phyloP scores from a whole-genome alignment of 192 early-diverging fungal genomes.

The Polychytrium aggregatum region DNA sequence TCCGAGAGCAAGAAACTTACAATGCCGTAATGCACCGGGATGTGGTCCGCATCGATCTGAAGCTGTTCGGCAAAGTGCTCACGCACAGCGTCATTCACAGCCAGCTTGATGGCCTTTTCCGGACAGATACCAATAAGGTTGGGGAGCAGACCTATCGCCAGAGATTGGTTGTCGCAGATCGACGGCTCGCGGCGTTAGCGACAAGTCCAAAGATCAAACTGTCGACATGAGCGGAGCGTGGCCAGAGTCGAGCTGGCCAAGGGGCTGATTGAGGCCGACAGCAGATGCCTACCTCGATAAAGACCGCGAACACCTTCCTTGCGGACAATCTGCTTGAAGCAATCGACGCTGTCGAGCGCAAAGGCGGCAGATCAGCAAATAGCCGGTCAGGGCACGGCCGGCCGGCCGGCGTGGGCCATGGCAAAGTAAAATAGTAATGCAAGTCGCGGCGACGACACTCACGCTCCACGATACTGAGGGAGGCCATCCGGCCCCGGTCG shows the following conservation, averaged over 20 bases:
- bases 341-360: constrained; percentile 10
- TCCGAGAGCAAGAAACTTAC: neutral
- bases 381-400: too few relatives aligned
- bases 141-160: constrained; percentile 31
- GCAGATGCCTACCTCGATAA: too few relatives aligned
- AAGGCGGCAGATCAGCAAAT: too few relatives aligned
- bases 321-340: constrained; percentile 24
- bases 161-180: too few relatives aligned
- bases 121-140: constrained; percentile 41
- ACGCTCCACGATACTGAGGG: constrained; percentile 39
- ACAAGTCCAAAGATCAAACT: too few relatives aligned
- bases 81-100: constrained; percentile 39
- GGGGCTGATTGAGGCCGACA: too few relatives aligned
- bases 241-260: too few relatives aligned
- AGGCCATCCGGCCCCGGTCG: constrained; percentile 29
- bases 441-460: neutral
- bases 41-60: constrained; percentile 11
- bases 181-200: too few relatives aligned
- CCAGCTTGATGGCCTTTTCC: constrained; percentile 49
- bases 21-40: constrained; percentile 34
- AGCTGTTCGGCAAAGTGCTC: constrained; percentile 24
- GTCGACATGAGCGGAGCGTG: too few relatives aligned
- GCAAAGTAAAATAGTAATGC: neutral
- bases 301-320: constrained; percentile 31
- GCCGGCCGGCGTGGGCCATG: neutral